Conservation (phyloP, 2,329 filamentous ascomycete species). For the Sporothrix pallida region DNA sequence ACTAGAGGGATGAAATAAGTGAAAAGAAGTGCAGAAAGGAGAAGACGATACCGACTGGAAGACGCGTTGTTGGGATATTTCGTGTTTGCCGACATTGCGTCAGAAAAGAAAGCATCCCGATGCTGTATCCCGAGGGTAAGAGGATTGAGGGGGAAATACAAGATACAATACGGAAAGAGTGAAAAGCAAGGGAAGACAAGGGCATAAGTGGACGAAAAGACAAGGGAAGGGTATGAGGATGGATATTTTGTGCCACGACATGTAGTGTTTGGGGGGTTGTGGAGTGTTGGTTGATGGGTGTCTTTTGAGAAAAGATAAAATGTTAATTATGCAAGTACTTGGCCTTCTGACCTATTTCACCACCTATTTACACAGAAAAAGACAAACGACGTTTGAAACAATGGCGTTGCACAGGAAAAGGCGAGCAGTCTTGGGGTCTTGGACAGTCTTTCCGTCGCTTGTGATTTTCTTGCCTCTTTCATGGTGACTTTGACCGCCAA, state of each 20-base stretch:
- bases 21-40: not conserved
- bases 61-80: not conserved
- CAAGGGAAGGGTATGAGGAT: not conserved
- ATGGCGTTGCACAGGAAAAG: slow-evolving; percentile 3
- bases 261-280: slow-evolving; percentile 14
- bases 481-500: slow-evolving; percentile 8
- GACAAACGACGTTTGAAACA: slow-evolving; percentile 22
- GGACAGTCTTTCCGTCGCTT: not conserved
- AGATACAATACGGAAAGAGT: not conserved
- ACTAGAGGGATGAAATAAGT: not conserved
- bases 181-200: not conserved
- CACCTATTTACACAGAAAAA: not conserved
- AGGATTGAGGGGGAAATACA: not conserved
- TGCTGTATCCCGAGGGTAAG: not conserved
- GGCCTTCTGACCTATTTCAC: not conserved
- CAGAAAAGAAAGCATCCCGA: not conserved
- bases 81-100: not conserved
- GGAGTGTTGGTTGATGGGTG: not conserved
- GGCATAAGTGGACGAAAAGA: no score
- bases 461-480: not conserved
- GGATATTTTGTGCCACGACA: slow-evolving; percentile 11
- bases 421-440: not conserved
- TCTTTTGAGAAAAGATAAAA: not conserved
- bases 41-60: not conserved
- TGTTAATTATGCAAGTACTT: no score